These are phyloP conservation scores for Ascosphaera aggregata DNA, from an alignment of 2,329 filamentous ascomycete genomes.

Conservation along the genomic window DNA sequence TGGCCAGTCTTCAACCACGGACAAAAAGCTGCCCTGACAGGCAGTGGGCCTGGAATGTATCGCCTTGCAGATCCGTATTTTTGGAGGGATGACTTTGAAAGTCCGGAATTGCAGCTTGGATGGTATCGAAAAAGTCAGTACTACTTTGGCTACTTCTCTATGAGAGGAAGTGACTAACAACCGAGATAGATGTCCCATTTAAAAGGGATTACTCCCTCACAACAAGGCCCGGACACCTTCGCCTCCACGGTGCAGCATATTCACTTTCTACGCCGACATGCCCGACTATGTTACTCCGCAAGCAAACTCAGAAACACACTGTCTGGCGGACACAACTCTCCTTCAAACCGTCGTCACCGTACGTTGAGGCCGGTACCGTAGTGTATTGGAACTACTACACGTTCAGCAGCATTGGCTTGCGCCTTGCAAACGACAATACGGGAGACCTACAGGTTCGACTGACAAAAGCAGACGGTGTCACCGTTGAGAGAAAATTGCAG, in stretches of 20 bases:
- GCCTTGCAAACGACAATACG: slow-evolving; percentile 5
- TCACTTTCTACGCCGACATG: slow-evolving; percentile 26
- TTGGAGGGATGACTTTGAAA: slow-evolving; percentile 17
- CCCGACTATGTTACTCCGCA: slow-evolving; percentile 30
- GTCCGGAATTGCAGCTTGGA: slow-evolving; percentile 9
- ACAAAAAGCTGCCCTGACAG: slow-evolving; percentile 18
- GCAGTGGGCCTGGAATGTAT: slow-evolving; percentile 9
- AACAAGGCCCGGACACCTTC: slow-evolving; percentile 21
- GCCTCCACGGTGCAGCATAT: slow-evolving; percentile 29
- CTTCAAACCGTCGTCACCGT: slow-evolving; percentile 21
- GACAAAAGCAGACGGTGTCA: slow-evolving; percentile 7
- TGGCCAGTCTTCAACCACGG: slow-evolving; percentile 30
- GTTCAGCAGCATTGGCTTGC: slow-evolving; percentile 21
- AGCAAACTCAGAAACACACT: slow-evolving; percentile 25
- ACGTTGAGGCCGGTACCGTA: slow-evolving; percentile 29
- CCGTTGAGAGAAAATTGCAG: slow-evolving; percentile 5
- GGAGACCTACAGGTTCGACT: slow-evolving; percentile 10
- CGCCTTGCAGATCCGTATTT: slow-evolving; percentile 3
- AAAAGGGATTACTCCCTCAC: slow-evolving; percentile 24
- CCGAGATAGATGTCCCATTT: slow-evolving; percentile 22
- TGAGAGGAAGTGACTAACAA: background rate
- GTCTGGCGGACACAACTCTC: slow-evolving; percentile 21
- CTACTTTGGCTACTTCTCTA: background rate
- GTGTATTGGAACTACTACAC: slow-evolving; percentile 31
- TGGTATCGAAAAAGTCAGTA: slow-evolving; percentile 17